Evolutionary conservation across 139 green algal species (phyloP).

Genomic region (Chlorella vulgaris): DNA sequence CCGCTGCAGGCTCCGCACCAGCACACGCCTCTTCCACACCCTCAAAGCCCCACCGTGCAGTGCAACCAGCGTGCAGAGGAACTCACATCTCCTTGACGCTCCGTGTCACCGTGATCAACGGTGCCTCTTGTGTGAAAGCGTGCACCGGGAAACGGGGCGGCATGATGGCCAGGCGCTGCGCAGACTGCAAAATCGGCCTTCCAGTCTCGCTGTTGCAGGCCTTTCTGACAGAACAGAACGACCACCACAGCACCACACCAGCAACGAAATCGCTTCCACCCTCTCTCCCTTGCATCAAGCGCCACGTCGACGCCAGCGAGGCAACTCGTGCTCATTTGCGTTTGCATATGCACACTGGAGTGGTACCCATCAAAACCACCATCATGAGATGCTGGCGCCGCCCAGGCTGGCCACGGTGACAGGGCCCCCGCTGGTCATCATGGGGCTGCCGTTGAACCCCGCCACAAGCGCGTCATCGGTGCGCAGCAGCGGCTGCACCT

Average conservation of each 20-base stretch:
- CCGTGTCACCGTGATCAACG: conserved; percentile 26
- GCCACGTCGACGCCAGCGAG: too few species aligned
- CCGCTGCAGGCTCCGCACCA: too few species aligned
- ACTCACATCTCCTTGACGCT: conserved; percentile 50
- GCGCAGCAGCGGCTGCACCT: conserved; percentile 65
- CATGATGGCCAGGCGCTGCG: background rate
- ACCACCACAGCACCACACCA: too few species aligned
- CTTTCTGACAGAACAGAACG: background rate
- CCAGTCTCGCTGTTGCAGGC: background rate
- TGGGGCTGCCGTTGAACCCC: conserved; percentile 57
- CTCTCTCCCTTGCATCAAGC: too few species aligned
- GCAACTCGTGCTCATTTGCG: too few species aligned
- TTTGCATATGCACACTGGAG: too few species aligned
- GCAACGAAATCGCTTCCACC: too few species aligned
- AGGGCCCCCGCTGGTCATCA: conserved; percentile 70
- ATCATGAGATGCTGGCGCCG: conserved; percentile 67
- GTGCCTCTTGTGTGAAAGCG: conserved; percentile 34
- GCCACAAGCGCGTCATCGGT: conserved; percentile 55
- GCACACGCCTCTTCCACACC: too few species aligned
- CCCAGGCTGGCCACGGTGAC: conserved; percentile 57
- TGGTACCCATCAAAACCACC: too few species aligned
- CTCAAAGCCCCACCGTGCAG: too few species aligned
- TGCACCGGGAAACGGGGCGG: conserved; percentile 30
- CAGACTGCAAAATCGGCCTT: too few species aligned
- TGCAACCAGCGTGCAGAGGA: background rate